Conservation (phyloP, 2,329 filamentous ascomycete genomes). For the Cryphonectria parasitica region DNA sequence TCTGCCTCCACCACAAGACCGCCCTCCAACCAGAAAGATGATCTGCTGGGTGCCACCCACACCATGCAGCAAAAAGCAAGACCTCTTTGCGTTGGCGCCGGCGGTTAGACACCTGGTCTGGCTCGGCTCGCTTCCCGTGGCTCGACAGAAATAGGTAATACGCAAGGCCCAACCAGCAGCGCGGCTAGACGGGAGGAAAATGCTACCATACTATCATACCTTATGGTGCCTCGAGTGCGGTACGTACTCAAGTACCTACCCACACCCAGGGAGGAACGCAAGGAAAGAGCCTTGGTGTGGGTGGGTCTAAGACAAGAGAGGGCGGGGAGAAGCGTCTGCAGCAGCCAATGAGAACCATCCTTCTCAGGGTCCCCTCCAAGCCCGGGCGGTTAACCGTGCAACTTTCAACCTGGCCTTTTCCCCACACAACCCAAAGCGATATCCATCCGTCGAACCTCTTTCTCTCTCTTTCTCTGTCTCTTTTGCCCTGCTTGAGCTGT, state of each 20-base stretch:
- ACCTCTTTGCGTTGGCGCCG: constrained; percentile 4
- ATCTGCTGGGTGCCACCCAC: neutral
- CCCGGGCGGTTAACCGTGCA: constrained; percentile 27
- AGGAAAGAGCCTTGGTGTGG: neutral
- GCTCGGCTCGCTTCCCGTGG: constrained; percentile 1
- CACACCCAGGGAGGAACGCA: neutral
- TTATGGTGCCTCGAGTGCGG: neutral
- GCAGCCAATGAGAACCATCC: neutral
- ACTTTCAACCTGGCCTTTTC: constrained; percentile 13
- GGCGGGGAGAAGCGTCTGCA: constrained; percentile 8
- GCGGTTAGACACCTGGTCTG: constrained; percentile 10
- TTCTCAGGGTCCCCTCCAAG: neutral
- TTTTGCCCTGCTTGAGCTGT: neutral
- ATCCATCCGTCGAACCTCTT: neutral
- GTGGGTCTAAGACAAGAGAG: neutral
- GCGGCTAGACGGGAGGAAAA: constrained; percentile 1
- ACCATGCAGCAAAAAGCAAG: neutral
- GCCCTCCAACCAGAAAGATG: neutral
- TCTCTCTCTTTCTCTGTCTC: neutral
- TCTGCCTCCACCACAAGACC: neutral
- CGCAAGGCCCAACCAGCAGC: neutral
- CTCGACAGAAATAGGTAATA: constrained; percentile 6
- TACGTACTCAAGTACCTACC: neutral
- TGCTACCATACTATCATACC: neutral
- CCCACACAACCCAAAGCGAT: neutral